Evolutionary conservation across 2,329 filamentous ascomycete genomes (phyloP).

Genomic region (Hypocreales sp.): DNA sequence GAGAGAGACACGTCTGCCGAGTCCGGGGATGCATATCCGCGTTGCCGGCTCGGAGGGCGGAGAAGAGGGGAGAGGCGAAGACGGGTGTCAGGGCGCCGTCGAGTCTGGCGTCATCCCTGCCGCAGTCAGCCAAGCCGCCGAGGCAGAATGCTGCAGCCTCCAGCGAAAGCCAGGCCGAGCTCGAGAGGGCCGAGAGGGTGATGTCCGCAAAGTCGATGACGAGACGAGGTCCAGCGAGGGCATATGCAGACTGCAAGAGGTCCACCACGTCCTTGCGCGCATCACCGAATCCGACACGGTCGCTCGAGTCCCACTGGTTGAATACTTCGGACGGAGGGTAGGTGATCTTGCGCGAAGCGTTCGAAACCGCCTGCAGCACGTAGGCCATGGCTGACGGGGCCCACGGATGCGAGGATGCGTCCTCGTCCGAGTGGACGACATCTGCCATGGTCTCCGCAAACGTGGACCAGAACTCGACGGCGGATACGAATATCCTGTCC

Average conservation of each 20-base stretch:
- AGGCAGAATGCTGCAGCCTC: conserved; percentile 49
- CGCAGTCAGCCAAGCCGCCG: conserved; percentile 50
- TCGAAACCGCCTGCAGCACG: conserved; percentile 48
- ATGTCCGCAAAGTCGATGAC: conserved; percentile 41
- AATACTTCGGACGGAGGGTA: conserved; percentile 45
- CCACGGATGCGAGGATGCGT: conserved; percentile 34
- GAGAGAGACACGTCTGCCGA: conserved; percentile 50
- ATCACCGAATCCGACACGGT: conserved; percentile 51
- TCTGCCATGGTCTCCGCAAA: conserved; percentile 57
- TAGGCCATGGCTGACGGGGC: conserved; percentile 40
- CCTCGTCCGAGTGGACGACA: conserved; percentile 31
- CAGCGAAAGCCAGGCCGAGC: conserved; percentile 39
- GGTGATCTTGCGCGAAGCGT: conserved; percentile 53
- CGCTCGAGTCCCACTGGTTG: conserved; percentile 52
- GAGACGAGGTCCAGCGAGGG: conserved; percentile 39
- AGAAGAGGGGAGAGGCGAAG: conserved; percentile 44
- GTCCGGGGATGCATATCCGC: conserved; percentile 43
- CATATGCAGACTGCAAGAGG: conserved; percentile 56
- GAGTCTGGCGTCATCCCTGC: conserved; percentile 38
- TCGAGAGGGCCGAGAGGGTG: conserved; percentile 32
- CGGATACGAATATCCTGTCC: conserved; percentile 58
- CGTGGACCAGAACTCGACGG: conserved; percentile 69
- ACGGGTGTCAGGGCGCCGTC: conserved; percentile 45
- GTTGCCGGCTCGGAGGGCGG: conserved; percentile 33
- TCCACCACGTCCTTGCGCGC: conserved; percentile 70